Percentiles rank a stretch among this genome's conserved stretches.
Conservation (phyloP, 768 basidiomycete species). For the Podaxis sp. region DNA sequence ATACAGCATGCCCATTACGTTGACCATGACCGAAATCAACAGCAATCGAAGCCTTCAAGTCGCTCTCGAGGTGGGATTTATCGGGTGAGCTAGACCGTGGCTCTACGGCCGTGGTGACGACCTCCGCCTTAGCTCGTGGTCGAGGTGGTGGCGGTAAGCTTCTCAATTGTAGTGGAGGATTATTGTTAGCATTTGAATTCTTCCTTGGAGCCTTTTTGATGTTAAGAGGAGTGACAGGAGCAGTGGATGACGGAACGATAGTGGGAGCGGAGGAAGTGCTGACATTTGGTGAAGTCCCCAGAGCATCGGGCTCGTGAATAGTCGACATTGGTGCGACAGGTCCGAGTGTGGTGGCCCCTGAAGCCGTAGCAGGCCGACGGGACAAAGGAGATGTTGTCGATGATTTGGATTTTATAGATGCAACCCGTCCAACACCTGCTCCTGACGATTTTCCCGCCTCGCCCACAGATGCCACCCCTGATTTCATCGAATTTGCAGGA, state of each 20-base stretch:
- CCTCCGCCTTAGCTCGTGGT: conserved; percentile 31
- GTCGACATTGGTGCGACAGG: conserved; percentile 6
- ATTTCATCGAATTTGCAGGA: neutral
- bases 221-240: conserved; percentile 23
- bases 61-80: neutral
- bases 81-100: neutral
- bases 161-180: conserved; percentile 28
- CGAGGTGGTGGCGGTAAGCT: conserved; percentile 62
- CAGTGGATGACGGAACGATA: conserved; percentile 3
- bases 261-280: conserved; percentile 10
- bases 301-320: conserved; percentile 10
- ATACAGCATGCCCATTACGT: neutral
- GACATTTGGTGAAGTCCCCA: conserved; percentile 4
- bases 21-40: conserved; percentile 10
- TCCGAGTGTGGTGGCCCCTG: neutral
- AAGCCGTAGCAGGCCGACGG: conserved; percentile 9
- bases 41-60: neutral
- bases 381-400: neutral
- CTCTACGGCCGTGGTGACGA: conserved; percentile 16
- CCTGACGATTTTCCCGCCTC: conserved; percentile 2
- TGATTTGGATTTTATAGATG: conserved; percentile 2
- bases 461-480: neutral
- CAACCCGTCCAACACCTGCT: neutral
- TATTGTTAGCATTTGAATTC: neutral
- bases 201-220: conserved; percentile 2